Conservation (phyloP, 768 basidiomycete species). For the Kwoniella heveanensis region DNA sequence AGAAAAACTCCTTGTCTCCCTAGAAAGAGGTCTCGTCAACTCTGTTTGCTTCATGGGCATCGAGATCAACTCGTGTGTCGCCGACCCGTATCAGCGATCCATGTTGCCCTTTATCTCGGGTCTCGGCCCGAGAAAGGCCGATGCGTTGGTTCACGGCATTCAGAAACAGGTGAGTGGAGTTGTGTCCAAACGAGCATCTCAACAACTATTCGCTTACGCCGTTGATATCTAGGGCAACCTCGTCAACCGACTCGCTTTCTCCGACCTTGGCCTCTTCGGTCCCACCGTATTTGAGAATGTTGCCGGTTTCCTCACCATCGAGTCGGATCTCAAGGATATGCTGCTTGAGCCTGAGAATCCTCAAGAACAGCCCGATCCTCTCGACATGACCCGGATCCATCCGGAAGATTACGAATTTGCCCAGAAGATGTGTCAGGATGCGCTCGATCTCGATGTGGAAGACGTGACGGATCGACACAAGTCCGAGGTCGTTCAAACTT, state of each 20-base stretch:
- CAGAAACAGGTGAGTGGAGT: constrained; percentile 66
- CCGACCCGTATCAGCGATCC: constrained; percentile 82
- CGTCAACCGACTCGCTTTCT: constrained; percentile 82
- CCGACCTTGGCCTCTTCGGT: constrained; percentile 75
- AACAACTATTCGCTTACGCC: neutral
- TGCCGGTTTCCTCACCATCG: constrained; percentile 65
- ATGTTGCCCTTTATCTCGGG: constrained; percentile 89
- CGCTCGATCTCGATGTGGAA: constrained; percentile 95
- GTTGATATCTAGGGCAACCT: constrained; percentile 73
- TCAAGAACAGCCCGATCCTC: constrained; percentile 76
- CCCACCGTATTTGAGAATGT: constrained; percentile 90
- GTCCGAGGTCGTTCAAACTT: constrained; percentile 79
- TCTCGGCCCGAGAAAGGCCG: constrained; percentile 90
- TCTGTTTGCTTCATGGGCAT: constrained; percentile 90
- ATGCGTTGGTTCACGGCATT: constrained; percentile 73
- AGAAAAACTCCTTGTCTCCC: constrained; percentile 76
- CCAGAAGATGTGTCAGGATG: constrained; percentile 96
- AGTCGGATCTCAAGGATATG: constrained; percentile 64
- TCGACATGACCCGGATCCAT: constrained; percentile 94
- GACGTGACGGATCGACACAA: constrained; percentile 90
- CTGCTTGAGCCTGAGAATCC: constrained; percentile 65
- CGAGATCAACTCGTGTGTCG: constrained; percentile 90
- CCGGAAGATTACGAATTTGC: constrained; percentile 97
- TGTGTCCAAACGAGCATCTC: neutral
- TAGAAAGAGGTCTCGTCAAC: constrained; percentile 88